Base-by-base conservation (phyloP, 495 filamentous ascomycete species). In the Aspergillus incahuasiensis region DNA sequence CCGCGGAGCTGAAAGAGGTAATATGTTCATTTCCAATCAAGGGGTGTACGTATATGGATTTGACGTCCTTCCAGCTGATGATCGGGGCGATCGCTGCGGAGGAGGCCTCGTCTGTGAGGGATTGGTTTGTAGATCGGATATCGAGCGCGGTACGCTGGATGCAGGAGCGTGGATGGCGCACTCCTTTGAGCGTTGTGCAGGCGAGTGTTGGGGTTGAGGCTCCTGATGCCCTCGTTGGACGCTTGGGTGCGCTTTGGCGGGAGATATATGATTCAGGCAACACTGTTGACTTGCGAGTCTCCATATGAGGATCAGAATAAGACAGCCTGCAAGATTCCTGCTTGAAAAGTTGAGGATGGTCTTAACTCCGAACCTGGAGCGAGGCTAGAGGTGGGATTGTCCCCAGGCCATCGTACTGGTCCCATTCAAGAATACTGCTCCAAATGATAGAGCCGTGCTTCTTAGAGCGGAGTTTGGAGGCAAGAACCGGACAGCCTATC, bases 101-200 rank as follows among this genome's bases (percentile, higher is more conserved):
- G 5, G 24, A 55, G 15, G 56, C 38, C 22, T 64, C 61, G 3
- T 38, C 43, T 0, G 64, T 62, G 8, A 62, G 59, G 22, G 15
- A 25, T 16, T 67, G 64, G 64, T 67, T 67, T 49, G 38, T 67
- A 25, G 45, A 61, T 11, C 62, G 44, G 7, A 44, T 67, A 45
- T 46, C 35, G 12, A 32, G 35, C 24, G 59, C 58, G 6, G 56
- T 49, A 22, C 51, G 52, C 49, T 40, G 52, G 54, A 59, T 68
- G 60, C 40, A 58, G 41, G 16, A 35, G 32, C 52, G 57, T 41
- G 50, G 60, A 1, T 63, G 44, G 52, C n/a, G n/a, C 21, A 30
- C 45, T 19, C 52, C 52, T 3, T 47, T 54, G 11, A 25, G 25
- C 20, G 1, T 54, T 13, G 6, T 47, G 25, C 25, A 54, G 24